phyloP scores from a whole-genome alignment of 2,329 filamentous ascomycete genomes.

The Claviceps maximensis region DNA sequence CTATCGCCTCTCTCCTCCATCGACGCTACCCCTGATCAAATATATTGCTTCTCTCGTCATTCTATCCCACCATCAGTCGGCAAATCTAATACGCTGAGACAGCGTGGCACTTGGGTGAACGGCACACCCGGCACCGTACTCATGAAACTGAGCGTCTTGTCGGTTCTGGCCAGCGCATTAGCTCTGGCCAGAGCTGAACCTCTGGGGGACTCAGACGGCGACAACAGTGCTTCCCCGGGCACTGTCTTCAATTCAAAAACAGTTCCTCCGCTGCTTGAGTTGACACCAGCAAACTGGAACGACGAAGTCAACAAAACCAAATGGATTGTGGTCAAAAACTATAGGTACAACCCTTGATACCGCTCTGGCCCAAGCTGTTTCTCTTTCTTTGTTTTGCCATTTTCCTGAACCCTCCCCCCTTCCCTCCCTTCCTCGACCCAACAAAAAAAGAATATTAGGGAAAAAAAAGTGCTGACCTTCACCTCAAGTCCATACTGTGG shows the following conservation, averaged over 20 bases:
- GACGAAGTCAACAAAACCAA: conserved; percentile 39
- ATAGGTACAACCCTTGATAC: conserved; percentile 38
- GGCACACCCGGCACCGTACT: conserved; percentile 7
- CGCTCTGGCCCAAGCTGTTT: neutral
- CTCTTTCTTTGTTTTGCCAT: too few relatives aligned
- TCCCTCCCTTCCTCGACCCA: conserved; percentile 13
- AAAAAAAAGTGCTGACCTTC: conserved; percentile 11
- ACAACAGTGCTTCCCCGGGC: conserved; percentile 17
- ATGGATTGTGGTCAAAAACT: conserved; percentile 48
- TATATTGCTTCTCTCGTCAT: neutral
- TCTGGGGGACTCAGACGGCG: conserved; percentile 22
- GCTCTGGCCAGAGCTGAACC: conserved; percentile 18
- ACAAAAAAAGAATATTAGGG: too few relatives aligned
- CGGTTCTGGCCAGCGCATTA: conserved; percentile 33
- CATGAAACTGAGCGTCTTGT: conserved; percentile 24
- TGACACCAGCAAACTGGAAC: conserved; percentile 45
- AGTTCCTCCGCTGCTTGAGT: conserved; percentile 51
- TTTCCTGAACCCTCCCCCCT: neutral
- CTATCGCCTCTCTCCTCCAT: neutral
- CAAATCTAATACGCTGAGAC: too few relatives aligned
- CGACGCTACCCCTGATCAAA: neutral
- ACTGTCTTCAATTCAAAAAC: conserved; percentile 54
- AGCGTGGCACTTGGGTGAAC: neutral
- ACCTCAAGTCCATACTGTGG: conserved; percentile 42
- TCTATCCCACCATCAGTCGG: neutral